Evolutionary conservation across 495 filamentous ascomycete species (phyloP).

Genomic region (Penicillium flavigenum): DNA sequence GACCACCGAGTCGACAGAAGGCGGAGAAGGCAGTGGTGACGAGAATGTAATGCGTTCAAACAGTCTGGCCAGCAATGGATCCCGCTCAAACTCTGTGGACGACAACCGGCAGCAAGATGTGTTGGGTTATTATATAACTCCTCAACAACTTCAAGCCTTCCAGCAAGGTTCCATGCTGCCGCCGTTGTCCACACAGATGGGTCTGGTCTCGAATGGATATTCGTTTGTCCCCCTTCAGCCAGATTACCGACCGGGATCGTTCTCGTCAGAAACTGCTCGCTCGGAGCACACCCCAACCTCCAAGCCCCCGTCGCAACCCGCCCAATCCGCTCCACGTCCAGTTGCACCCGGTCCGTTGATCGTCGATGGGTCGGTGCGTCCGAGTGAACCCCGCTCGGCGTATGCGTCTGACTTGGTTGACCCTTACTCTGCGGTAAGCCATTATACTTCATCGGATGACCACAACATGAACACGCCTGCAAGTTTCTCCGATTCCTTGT

Average conservation of each 20-base stretch:
- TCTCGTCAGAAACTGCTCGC: conserved; percentile 29
- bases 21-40: conserved; percentile 40
- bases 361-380: conserved; percentile 46
- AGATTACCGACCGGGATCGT: conserved; percentile 41
- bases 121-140: conserved; percentile 63
- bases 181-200: conserved; percentile 48
- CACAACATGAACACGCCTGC: conserved; percentile 42
- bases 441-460: conserved; percentile 45
- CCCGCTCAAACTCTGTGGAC: conserved; percentile 44
- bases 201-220: conserved; percentile 47
- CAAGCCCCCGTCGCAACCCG: conserved; percentile 26
- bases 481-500: conserved; percentile 44
- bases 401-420: conserved; percentile 33
- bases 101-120: conserved; percentile 57
- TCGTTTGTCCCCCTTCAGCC: conserved; percentile 43
- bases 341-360: conserved; percentile 37
- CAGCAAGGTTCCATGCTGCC: conserved; percentile 47
- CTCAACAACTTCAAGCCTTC: conserved; percentile 52
- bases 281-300: conserved; percentile 23
- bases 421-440: conserved; percentile 32
- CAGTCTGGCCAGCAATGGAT: conserved; percentile 38
- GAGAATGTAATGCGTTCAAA: conserved; percentile 44
- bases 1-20: conserved; percentile 37
- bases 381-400: conserved; percentile 33
- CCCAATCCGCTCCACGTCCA: conserved; percentile 29